phyloP scores from a whole-genome alignment of 768 basidiomycete genomes.

The Rhizopogon rudus region DNA sequence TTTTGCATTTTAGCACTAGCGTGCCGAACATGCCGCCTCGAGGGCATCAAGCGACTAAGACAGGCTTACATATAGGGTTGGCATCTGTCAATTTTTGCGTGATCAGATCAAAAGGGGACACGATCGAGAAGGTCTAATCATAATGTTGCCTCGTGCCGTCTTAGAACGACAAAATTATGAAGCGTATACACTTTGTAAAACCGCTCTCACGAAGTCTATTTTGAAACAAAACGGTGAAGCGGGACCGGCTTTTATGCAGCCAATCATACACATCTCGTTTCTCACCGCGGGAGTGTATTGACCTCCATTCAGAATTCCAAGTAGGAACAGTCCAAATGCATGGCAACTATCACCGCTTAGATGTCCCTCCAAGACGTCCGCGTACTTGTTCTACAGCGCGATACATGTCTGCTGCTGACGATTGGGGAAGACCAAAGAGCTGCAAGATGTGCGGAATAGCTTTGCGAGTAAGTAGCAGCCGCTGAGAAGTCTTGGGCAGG shows the following conservation, averaged over 20 bases:
- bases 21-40: background rate
- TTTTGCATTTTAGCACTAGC: background rate
- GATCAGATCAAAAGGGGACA: background rate
- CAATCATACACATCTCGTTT: conserved; percentile 7
- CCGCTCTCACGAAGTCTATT: background rate
- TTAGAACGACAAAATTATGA: background rate
- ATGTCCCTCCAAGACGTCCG: conserved; percentile 20
- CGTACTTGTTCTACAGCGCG: conserved; percentile 61
- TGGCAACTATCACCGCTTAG: conserved; percentile 1
- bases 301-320: background rate
- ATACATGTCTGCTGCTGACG: conserved; percentile 45
- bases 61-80: background rate
- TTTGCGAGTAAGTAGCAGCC: conserved; percentile 44
- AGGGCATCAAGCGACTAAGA: background rate
- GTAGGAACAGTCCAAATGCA: background rate
- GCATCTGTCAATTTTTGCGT: background rate
- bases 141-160: background rate
- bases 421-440: conserved; percentile 40
- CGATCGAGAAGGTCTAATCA: background rate
- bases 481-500: conserved; percentile 12
- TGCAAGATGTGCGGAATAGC: conserved; percentile 49
- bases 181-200: background rate
- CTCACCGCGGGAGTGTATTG: conserved; percentile 4
- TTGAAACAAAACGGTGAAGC: background rate
- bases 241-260: background rate